Conservation (phyloP, 768 basidiomycete species). For the Mrakia frigida region DNA sequence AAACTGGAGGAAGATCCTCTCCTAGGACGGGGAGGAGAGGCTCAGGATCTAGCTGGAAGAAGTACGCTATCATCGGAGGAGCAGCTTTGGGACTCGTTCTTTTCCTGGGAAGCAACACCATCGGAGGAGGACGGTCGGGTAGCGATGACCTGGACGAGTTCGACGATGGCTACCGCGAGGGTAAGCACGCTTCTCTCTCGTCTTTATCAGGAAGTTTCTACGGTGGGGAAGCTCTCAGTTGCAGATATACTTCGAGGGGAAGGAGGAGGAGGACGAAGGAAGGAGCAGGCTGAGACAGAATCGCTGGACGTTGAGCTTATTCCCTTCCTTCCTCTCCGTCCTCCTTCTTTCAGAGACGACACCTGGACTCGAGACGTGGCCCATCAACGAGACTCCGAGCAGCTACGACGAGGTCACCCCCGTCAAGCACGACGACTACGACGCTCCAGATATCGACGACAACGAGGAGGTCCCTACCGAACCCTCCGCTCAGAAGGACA, state of each 20-base stretch:
- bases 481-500: conserved; percentile 29
- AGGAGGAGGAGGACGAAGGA: background rate
- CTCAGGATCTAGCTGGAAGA: conserved; percentile 35
- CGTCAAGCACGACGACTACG: conserved; percentile 16
- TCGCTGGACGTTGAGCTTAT: background rate
- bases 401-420: conserved; percentile 7
- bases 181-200: conserved; percentile 31
- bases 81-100: conserved; percentile 34
- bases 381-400: conserved; percentile 9
- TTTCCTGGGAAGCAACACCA: conserved; percentile 35
- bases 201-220: background rate
- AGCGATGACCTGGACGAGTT: conserved; percentile 16
- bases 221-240: background rate
- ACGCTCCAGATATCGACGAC: conserved; percentile 32
- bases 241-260: background rate
- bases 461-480: conserved; percentile 34
- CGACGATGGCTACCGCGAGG: conserved; percentile 35
- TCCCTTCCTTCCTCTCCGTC: background rate
- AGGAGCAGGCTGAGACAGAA: background rate
- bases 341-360: background rate
- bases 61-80: conserved; percentile 39
- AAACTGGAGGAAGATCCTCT: conserved; percentile 6
- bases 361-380: conserved; percentile 14
- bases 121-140: conserved; percentile 23
- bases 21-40: background rate